phyloP scores from a whole-genome alignment of 257 asterid genomes.

The Petunia axillaris region DNA sequence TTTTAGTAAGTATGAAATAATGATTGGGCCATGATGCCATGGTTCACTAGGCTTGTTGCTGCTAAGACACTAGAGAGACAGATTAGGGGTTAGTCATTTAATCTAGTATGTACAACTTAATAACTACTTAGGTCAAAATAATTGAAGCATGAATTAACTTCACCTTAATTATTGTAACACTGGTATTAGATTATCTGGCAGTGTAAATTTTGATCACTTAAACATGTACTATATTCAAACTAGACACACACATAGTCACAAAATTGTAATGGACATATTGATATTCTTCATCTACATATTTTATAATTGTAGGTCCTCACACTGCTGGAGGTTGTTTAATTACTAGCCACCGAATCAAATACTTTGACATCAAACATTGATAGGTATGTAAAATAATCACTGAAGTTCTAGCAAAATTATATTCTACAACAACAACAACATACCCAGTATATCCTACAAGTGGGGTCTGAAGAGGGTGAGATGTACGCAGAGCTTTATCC shows the following conservation, averaged over 20 bases:
- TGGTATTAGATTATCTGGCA: neutral
- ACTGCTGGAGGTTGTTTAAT: too few species aligned
- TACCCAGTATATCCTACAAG: too few species aligned
- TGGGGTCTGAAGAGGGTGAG: too few species aligned
- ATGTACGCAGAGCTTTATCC: too few species aligned
- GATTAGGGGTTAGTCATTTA: neutral
- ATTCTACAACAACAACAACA: too few species aligned
- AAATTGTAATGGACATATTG: neutral
- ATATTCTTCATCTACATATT: neutral
- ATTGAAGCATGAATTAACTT: neutral
- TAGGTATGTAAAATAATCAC: too few species aligned
- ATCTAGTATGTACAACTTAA: neutral
- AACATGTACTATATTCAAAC: neutral
- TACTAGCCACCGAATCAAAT: too few species aligned
- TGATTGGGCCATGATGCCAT: constrained; percentile 18
- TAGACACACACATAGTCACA: neutral
- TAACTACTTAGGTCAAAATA: neutral
- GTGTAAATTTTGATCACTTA: neutral
- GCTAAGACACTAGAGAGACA: neutral
- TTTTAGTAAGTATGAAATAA: neutral
- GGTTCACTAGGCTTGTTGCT: neutral
- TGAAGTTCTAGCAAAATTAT: too few species aligned
- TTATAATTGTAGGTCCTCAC: neutral
- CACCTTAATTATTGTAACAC: neutral
- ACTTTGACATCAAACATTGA: too few species aligned